Base-by-base conservation (phyloP, 345 rosid genomes). In the Kernera saxatilis region DNA sequence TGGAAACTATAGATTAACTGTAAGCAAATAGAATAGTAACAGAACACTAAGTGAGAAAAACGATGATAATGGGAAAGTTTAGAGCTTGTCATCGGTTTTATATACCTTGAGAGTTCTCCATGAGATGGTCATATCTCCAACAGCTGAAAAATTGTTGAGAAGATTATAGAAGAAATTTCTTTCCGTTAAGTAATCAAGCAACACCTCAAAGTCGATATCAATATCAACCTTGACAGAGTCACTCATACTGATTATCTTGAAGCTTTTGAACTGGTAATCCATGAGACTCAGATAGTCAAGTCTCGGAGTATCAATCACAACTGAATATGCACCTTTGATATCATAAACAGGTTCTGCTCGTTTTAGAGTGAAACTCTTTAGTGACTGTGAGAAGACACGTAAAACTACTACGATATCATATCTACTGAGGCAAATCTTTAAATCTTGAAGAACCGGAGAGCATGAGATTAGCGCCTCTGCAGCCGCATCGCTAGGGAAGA, bases 111-210 rank as follows among this genome's bases (percentile, higher is more conserved):
- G 70, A 36, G 48, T 51, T 8, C 1, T 1, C 60, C 27, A 17
- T 26, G 71, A 66, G 13, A 67, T 8, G 40, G 71, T 67, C 51
- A 67, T 17, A 39, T 52, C 40, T 67, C 49, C 7, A 25, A 66
- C 71, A 2, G 14, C 39, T 17, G 71, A 51, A 51, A 67, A 37
- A 2, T 12, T 26, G 8, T 12, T 37, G 26, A 67, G 14, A 37
- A 67, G 19, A 51, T 23, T 17, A 27, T 50, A 36, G 48, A 65
- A 4, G 10, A 50, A 2, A 17, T 13, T 8, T 19, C 8, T 33
- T 4, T 50, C 10, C 22, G 25, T n/a, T 10, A 15, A 32, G 32
- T 14, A 2, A 23, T 25, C 4, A 65, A 0, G 2, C 7, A 10
- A 1, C 1, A 2, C 4, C 17, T 10, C 26, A 51, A 37, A 37